Evolutionary conservation across 2,329 filamentous ascomycete genomes (phyloP).

Genomic region (Aspergillus versicolor): DNA sequence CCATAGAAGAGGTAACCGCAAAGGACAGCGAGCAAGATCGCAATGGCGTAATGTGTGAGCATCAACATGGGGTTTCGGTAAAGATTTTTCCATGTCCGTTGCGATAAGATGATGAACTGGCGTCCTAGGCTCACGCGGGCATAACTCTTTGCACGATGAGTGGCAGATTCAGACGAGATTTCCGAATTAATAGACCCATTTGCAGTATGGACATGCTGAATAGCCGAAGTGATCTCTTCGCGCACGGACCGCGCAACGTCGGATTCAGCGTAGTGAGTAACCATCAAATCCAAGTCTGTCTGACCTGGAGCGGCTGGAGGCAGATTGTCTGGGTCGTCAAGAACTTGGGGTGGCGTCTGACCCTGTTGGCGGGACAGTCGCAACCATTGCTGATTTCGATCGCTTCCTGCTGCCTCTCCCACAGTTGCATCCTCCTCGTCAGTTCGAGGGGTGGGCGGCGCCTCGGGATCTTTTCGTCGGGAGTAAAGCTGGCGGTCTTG

Average conservation of each 20-base stretch:
- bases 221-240: slow-evolving; percentile 74
- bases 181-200: slow-evolving; percentile 66
- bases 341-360: slow-evolving; percentile 57
- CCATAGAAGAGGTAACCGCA: slow-evolving; percentile 96
- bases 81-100: slow-evolving; percentile 92
- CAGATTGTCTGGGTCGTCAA: slow-evolving; percentile 68
- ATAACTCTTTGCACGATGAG: slow-evolving; percentile 74
- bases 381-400: slow-evolving; percentile 59
- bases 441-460: slow-evolving; percentile 60
- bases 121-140: slow-evolving; percentile 73
- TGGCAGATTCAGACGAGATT: slow-evolving; percentile 44
- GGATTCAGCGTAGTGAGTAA: slow-evolving; percentile 73
- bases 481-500: slow-evolving; percentile 92
- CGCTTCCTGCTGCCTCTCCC: slow-evolving; percentile 44
- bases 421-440: slow-evolving; percentile 59
- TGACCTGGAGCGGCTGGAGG: slow-evolving; percentile 60
- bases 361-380: slow-evolving; percentile 55
- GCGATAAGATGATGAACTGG: slow-evolving; percentile 87
- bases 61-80: slow-evolving; percentile 98
- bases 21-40: slow-evolving; percentile 89
- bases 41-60: slow-evolving; percentile 97
- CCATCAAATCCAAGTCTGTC: slow-evolving; percentile 79
- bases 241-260: slow-evolving; percentile 71
- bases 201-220: slow-evolving; percentile 62
- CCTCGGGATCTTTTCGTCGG: slow-evolving; percentile 65